phyloP scores from a whole-genome alignment of 169 alveolate species.

The Ichthyophthirius multifiliis region DNA sequence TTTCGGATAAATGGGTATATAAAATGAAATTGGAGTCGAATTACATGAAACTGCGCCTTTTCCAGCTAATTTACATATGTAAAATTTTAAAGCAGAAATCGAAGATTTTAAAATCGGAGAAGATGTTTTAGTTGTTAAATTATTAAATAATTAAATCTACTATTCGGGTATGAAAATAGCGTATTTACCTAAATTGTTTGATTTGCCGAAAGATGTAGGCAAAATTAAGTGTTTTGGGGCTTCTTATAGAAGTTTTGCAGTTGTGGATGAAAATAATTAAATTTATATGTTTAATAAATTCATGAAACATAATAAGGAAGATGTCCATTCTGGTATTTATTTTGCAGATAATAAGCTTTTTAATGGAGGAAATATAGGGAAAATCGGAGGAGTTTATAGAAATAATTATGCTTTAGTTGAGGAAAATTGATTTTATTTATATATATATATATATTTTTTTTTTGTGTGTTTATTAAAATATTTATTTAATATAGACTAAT shows the following conservation, averaged over 20 bases:
- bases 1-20: conserved; percentile 54
- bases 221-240: conserved; percentile 28
- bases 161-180: conserved; percentile 35
- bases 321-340: conserved; percentile 27
- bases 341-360: neutral
- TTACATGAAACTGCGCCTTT: conserved; percentile 37
- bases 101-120: conserved; percentile 37
- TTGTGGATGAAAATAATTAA: conserved; percentile 29
- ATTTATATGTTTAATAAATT: conserved; percentile 19
- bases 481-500: no score
- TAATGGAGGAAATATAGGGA: conserved; percentile 1
- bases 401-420: conserved; percentile 26
- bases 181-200: conserved; percentile 15
- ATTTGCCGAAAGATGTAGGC: conserved; percentile 10
- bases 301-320: neutral
- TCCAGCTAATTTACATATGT: conserved; percentile 9
- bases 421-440: neutral
- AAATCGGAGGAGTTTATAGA: conserved; percentile 37
- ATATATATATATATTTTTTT: no score
- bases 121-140: conserved; percentile 21
- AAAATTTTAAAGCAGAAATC: conserved; percentile 11
- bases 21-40: conserved; percentile 46
- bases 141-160: conserved; percentile 26
- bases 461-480: no score
- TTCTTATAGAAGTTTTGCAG: conserved; percentile 24